phyloP scores from a whole-genome alignment of 139 green algal species.

The Chlorella sorokiniana region DNA sequence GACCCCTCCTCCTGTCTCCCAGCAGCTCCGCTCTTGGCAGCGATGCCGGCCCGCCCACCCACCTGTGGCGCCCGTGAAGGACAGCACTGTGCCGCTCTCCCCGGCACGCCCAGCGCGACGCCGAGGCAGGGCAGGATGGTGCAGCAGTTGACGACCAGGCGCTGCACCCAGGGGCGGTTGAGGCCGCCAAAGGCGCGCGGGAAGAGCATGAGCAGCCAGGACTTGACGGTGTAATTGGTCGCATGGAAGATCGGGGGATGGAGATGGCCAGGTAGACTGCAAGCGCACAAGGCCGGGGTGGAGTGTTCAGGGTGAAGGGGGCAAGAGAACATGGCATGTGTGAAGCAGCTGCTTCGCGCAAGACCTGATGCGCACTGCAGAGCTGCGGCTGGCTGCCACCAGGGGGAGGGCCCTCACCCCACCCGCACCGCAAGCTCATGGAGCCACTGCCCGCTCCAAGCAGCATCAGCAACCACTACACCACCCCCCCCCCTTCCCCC shows the following conservation, averaged over 20 bases:
- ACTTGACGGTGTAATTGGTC: constrained; percentile 8
- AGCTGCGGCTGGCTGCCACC: no score
- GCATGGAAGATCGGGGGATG: constrained; percentile 12
- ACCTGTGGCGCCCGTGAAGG: constrained; percentile 16
- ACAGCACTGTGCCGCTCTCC: constrained; percentile 11
- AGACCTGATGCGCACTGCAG: no score
- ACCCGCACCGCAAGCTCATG: no score
- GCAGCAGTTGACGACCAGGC: constrained; percentile 4
- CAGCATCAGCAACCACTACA: background rate
- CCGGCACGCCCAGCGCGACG: constrained; percentile 8
- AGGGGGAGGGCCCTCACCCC: no score
- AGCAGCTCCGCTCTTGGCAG: background rate
- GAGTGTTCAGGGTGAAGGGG: no score
- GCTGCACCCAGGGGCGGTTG: background rate
- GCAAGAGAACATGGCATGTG: background rate
- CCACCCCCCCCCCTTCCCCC: background rate
- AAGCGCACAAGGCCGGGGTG: no score
- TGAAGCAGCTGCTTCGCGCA: no score
- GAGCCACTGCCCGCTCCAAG: background rate
- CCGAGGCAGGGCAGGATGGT: constrained; percentile 20
- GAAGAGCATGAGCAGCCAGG: constrained; percentile 6
- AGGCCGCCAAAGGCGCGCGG: background rate
- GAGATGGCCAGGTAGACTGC: constrained; percentile 9
- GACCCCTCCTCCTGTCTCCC: background rate
- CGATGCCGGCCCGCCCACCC: background rate